phyloP scores from a whole-genome alignment of 1,139 yeast species.

The Hansenula lynferdii region DNA sequence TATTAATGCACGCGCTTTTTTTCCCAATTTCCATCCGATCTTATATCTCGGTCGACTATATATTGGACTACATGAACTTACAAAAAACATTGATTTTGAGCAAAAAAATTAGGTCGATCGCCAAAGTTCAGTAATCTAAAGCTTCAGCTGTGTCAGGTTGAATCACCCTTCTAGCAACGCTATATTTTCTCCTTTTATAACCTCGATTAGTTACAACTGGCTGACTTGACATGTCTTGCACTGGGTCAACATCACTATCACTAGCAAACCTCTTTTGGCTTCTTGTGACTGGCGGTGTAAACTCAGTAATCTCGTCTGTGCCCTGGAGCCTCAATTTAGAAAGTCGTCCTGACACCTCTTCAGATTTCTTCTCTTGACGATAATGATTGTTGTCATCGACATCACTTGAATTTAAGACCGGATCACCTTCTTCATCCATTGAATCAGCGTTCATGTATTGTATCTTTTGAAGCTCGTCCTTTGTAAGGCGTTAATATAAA shows the following conservation, averaged over 20 bases:
- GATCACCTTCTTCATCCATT: slow-evolving; percentile 1
- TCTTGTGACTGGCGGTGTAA: neutral
- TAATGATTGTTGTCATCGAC: slow-evolving; percentile 1
- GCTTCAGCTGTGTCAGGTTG: neutral
- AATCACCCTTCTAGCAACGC: neutral
- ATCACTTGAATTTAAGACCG: slow-evolving; percentile 10
- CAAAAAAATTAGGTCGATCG: no score
- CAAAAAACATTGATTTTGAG: no score
- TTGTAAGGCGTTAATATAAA: neutral
- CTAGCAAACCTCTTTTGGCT: neutral
- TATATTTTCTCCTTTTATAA: neutral
- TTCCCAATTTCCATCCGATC: no score
- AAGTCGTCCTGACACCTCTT: slow-evolving; percentile 6
- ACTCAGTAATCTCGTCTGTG: slow-evolving; percentile 6
- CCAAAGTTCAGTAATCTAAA: neutral
- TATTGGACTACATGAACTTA: no score
- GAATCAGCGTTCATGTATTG: neutral
- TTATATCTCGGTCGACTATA: no score
- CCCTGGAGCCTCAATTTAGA: slow-evolving; percentile 7
- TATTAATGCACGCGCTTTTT: no score
- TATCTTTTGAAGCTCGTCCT: neutral
- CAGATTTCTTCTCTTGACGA: slow-evolving; percentile 2
- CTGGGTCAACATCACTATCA: neutral
- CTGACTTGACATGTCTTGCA: neutral
- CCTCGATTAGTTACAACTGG: neutral